Base-by-base conservation (phyloP, 2,329 filamentous ascomycete species). In the Claviceps sp. region DNA sequence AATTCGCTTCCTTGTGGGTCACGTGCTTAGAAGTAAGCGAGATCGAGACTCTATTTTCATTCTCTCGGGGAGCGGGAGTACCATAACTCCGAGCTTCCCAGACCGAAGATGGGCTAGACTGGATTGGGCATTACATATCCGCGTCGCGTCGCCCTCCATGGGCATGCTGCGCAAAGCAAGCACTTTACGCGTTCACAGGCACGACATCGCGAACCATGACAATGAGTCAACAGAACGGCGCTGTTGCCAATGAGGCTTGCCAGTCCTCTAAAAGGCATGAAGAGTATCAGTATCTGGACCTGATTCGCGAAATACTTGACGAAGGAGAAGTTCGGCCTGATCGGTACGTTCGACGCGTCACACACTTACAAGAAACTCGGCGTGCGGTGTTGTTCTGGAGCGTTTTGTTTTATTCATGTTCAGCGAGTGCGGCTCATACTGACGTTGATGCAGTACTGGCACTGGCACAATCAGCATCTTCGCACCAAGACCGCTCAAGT, bases 401-500 rank as follows among this genome's bases (percentile, higher is more conserved):
- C 44, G 4, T 44, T 14, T 43, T 26, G 26, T 30, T 16, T n/a
- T 5, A 4, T 26, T n/a, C 4, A 0, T 5, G 9, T 18, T 18
- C 11, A 8, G 4, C 14, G n/a, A 14, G 14, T 42, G 14, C 40
- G 6, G 8, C n/a, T n/a, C 44, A 13, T 37, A 46, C 49, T 30
- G 34, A 16, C 18, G n/a, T 22, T 24, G 4, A 53, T 52, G 8
- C 57, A 88, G 88, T 59, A 98, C 93, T 4, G 93, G 93, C 50
- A 98, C 93, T 4, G 93, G 93, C 52, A 98, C 93, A 11, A 80
- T 83, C 63, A 89, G 89, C 9, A 76, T 97, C 58, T 96, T 95
- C 62, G 91, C 89, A 2, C 91, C 93, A 1, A 77, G 79, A 0
- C 88, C 89, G 37, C 78, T 97, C 48, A 90, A 89, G 63, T 98